Percentiles rank a stretch among this genome's conserved stretches.
These are phyloP conservation scores for Pythium periplocum DNA, from an alignment of 352 stramenopile genomes.

Conservation along the genomic window DNA sequence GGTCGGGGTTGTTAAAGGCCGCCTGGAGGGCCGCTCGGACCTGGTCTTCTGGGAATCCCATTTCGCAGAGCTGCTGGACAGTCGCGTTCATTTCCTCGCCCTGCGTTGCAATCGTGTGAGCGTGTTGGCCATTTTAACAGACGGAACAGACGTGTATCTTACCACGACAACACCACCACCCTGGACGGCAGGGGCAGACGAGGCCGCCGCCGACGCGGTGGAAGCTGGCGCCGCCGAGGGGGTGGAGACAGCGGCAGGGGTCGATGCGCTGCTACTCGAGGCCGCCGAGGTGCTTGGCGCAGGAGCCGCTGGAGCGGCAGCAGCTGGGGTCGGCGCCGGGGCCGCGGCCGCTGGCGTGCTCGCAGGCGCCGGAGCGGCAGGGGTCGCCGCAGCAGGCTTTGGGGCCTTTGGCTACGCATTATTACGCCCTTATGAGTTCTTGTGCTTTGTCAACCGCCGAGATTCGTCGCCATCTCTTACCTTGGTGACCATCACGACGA, in stretches of 20 bases:
- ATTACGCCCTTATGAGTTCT: background rate
- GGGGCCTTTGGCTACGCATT: constrained; percentile 50
- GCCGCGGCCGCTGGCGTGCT: constrained; percentile 21
- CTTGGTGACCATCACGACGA: constrained; percentile 88
- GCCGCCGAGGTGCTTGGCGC: constrained; percentile 62
- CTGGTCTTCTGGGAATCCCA: constrained; percentile 87
- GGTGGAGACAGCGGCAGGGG: constrained; percentile 56
- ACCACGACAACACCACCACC: constrained; percentile 20
- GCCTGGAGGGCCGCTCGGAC: constrained; percentile 67
- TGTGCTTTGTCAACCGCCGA: background rate
- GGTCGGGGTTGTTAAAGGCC: constrained; percentile 85
- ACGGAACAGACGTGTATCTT: background rate
- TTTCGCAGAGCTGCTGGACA: constrained; percentile 76
- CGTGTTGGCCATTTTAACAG: too few relatives aligned
- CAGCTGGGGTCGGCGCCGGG: constrained; percentile 16
- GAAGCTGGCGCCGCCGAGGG: constrained; percentile 46
- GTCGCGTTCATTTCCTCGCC: constrained; percentile 44
- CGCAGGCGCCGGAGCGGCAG: constrained; percentile 25
- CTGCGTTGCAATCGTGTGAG: constrained; percentile 6
- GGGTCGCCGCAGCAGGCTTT: constrained; percentile 29
- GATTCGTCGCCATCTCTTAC: constrained; percentile 9
- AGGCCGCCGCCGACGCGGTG: constrained; percentile 27
- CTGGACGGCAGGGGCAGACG: constrained; percentile 15
- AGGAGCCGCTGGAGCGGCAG: constrained; percentile 20
- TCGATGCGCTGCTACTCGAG: constrained; percentile 61